A percentile compares a stretch with the other conserved stretches of the same genome.
phyloP scores from a whole-genome alignment of 2,329 filamentous ascomycete species.

The Lomentospora prolificans region DNA sequence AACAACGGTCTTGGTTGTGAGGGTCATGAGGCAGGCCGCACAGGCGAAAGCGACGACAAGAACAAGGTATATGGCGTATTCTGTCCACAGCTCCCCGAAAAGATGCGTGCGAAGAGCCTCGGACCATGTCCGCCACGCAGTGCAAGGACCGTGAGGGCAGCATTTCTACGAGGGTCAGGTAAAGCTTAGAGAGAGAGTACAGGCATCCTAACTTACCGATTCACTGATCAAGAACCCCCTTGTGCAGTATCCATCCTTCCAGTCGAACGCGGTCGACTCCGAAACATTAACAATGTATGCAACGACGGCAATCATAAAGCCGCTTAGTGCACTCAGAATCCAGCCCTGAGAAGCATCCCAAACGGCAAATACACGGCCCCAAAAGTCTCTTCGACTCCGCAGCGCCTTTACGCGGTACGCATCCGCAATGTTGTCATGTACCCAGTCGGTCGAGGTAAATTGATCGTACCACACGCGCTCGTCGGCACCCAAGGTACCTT shows the following conservation, averaged over 20 bases:
- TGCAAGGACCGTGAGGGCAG: slow-evolving; percentile 46
- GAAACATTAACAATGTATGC: slow-evolving; percentile 86
- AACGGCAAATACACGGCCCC: slow-evolving; percentile 64
- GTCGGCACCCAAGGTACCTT: slow-evolving; percentile 58
- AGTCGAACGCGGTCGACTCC: slow-evolving; percentile 77
- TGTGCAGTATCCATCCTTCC: slow-evolving; percentile 79
- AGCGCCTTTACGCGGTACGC: slow-evolving; percentile 80
- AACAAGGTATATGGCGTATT: slow-evolving; percentile 66
- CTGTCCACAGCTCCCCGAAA: slow-evolving; percentile 50
- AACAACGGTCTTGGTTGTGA: slow-evolving; percentile 88
- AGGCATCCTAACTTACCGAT: slow-evolving; percentile 34
- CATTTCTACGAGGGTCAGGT: slow-evolving; percentile 28
- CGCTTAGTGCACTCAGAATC: slow-evolving; percentile 85
- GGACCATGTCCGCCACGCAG: slow-evolving; percentile 48
- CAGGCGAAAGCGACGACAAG: slow-evolving; percentile 62
- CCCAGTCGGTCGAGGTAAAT: slow-evolving; percentile 96
- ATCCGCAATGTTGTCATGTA: slow-evolving; percentile 93
- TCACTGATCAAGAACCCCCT: slow-evolving; percentile 63
- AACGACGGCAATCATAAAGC: slow-evolving; percentile 71
- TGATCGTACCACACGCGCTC: slow-evolving; percentile 98
- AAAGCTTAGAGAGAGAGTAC: slow-evolving; percentile 6
- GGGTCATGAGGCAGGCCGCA: slow-evolving; percentile 66
- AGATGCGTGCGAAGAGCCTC: slow-evolving; percentile 33
- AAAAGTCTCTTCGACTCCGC: slow-evolving; percentile 70
- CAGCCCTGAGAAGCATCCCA: slow-evolving; percentile 89